Evolutionary conservation across 2,329 filamentous ascomycete genomes (phyloP), one percentile per base, ranked within the genome.

Genomic region (Westerdykella sp.): DNA sequence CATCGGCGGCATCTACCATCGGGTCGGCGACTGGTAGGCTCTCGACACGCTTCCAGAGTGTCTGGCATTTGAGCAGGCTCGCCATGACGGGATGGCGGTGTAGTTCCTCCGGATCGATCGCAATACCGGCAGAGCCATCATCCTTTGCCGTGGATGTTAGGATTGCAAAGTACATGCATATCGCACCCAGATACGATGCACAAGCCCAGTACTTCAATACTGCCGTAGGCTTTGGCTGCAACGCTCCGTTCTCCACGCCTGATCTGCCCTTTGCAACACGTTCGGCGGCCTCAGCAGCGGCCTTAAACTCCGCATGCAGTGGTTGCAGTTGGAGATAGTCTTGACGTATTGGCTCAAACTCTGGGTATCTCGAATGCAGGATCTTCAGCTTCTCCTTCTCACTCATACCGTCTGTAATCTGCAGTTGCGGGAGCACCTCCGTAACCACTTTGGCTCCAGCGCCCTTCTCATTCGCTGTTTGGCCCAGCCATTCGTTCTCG

Each of bases 101-200:
- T 34, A 98, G 71, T 54, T 95, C 83, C n/a, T 77, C 73, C 5
- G 91, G 85, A 42, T 86, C 77, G 50, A 94, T 69, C 0, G 87
- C 76, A 45, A 81, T 76, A 11, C 70, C 67, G 6, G 58, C 50
- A 0, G 71, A 67, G 6, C 74, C 75, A 30, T 73, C 69, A 1
- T 72, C 70, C 45, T 82, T 80, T 39, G 82, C 75, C 1, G 87
- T 83, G 0, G 88, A 95, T 10, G 88, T 87, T n/a, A 98, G 72
- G 30, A 97, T 78, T 31, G 90, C 87, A 65, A 98, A 95, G 67
- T 98, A 98, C 80, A 95, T 90, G 39, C 86, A 84, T 53, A 98
- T 74, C 1, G 87, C 78, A 35, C 86, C 88, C 18, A 97, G 74
- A 62, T 98, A 97, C 46, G 89, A 87, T 5, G 87, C 84, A 32